Percentiles rank a stretch among this genome's conserved stretches.
These are phyloP conservation scores for Coniochaeta ligniaria DNA, from an alignment of 2,329 filamentous ascomycete genomes.

Conservation along the genomic window DNA sequence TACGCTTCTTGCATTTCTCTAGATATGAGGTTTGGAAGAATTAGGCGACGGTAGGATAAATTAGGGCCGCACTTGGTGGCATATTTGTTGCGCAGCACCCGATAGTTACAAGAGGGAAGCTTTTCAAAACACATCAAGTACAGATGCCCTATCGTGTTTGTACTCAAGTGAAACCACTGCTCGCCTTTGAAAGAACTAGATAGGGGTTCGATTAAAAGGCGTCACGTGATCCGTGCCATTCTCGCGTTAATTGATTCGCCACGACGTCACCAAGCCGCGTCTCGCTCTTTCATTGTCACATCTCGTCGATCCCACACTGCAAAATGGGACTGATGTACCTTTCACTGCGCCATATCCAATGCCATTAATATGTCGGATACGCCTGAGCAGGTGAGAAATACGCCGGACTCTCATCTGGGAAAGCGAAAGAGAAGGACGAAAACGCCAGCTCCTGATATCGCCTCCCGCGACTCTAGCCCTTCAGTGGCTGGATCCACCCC, in stretches of 20 bases:
- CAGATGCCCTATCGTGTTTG: no score
- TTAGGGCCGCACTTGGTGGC: neutral
- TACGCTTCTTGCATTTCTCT: neutral
- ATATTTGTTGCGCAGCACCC: neutral
- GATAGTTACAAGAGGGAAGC: neutral
- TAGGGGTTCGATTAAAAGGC: neutral
- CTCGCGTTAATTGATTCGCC: conserved; percentile 1
- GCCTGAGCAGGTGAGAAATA: neutral
- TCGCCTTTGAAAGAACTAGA: no score
- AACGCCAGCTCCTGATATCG: neutral
- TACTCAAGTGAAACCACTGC: no score
- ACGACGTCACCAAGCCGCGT: neutral
- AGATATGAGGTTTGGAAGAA: neutral
- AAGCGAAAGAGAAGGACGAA: neutral
- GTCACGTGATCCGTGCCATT: neutral
- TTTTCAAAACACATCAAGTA: neutral
- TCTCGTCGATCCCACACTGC: neutral
- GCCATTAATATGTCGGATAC: neutral
- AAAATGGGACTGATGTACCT: neutral
- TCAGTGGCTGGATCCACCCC: neutral
- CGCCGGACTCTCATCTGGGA: neutral
- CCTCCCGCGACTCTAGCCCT: neutral
- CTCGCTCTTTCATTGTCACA: neutral
- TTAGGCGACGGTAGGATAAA: neutral
- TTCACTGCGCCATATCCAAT: neutral